phyloP scores from a whole-genome alignment of 768 basidiomycete species.

The Tricholoma hemisulphureum region DNA sequence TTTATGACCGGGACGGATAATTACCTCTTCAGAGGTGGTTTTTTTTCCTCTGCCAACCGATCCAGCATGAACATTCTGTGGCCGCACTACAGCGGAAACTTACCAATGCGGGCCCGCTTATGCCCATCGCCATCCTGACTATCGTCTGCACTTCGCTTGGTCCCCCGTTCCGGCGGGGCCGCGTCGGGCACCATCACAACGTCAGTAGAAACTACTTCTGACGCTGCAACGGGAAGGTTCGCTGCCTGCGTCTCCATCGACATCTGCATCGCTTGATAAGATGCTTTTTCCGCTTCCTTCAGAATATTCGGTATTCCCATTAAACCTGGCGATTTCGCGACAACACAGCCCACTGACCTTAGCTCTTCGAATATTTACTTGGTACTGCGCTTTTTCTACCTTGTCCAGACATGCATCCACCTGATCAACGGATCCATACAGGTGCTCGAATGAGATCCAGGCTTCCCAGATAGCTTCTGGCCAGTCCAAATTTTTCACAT shows the following conservation, averaged over 20 bases:
- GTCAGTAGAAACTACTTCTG: constrained; percentile 18
- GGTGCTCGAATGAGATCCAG: constrained; percentile 84
- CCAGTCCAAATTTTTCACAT: constrained; percentile 83
- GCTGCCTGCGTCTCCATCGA: constrained; percentile 40
- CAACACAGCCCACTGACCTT: constrained; percentile 44
- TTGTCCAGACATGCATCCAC: constrained; percentile 62
- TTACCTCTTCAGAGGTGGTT: constrained; percentile 60
- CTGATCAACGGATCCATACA: constrained; percentile 70
- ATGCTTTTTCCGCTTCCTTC: constrained; percentile 65
- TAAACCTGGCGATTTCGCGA: not conserved
- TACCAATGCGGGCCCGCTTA: constrained; percentile 67
- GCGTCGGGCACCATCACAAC: constrained; percentile 44
- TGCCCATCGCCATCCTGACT: constrained; percentile 29
- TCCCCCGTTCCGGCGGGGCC: constrained; percentile 34
- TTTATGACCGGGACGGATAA: not conserved
- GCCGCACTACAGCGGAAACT: constrained; percentile 13
- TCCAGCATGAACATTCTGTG: not conserved
- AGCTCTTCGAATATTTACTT: constrained; percentile 59
- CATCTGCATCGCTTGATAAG: constrained; percentile 49
- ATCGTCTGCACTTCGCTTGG: constrained; percentile 63
- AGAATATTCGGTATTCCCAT: not conserved
- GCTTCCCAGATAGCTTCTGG: constrained; percentile 93
- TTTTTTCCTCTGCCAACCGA: constrained; percentile 39
- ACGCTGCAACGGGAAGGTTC: constrained; percentile 29
- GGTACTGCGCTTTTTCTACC: constrained; percentile 61